Evolutionary conservation across 164 flowering plant species (phyloP).

Genomic region (Platanus orientalis): DNA sequence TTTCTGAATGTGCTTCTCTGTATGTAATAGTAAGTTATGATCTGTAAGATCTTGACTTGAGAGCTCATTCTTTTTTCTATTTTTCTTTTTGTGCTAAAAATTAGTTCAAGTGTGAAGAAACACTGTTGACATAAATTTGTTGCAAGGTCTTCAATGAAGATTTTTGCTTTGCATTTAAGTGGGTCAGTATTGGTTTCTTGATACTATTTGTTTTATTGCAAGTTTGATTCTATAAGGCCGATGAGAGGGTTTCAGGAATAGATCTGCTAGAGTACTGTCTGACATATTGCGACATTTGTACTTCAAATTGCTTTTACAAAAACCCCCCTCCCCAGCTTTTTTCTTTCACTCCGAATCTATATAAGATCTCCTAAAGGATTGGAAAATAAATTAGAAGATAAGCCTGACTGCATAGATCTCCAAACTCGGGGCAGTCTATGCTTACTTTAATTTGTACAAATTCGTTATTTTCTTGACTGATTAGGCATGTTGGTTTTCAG

Average conservation of each 20-base stretch:
- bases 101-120: neutral
- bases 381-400: neutral
- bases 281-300: too few relatives aligned
- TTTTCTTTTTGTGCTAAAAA: conserved; percentile 1
- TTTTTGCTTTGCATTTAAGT: neutral
- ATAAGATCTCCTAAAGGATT: neutral
- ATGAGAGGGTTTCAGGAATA: neutral
- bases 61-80: neutral
- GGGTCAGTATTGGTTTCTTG: neutral
- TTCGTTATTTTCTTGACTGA: neutral
- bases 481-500: neutral
- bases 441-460: neutral
- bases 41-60: conserved; percentile 4
- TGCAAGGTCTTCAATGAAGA: neutral
- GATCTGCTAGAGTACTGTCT: neutral
- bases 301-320: too few relatives aligned
- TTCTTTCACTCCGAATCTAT: too few relatives aligned
- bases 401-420: neutral
- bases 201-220: neutral
- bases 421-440: neutral
- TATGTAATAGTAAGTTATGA: neutral
- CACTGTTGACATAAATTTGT: neutral
- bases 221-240: neutral
- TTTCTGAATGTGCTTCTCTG: neutral
- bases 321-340: too few relatives aligned